Percentiles rank a stretch among this genome's conserved stretches.
Evolutionary conservation across 176 grass and related monocot species (phyloP).

Genomic region (Avena eriantha): DNA sequence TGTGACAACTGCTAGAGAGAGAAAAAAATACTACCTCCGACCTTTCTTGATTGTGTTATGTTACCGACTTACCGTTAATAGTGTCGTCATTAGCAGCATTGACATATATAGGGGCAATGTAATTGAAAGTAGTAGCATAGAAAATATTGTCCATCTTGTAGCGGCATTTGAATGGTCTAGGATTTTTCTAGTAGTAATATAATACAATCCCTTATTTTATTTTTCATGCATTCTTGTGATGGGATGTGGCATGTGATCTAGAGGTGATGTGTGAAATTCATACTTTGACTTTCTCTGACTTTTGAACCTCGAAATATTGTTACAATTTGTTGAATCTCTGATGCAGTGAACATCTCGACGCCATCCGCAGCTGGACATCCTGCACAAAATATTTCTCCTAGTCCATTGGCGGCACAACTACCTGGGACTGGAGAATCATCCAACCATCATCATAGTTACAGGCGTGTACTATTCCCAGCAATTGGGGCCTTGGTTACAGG

Average conservation of each 20-base stretch:
- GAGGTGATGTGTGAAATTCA: slow-evolving; percentile 1
- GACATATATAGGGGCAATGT: not conserved
- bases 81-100: not conserved
- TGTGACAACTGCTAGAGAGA: not conserved
- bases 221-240: not conserved
- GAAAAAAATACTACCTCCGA: too few species aligned
- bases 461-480: slow-evolving; percentile 55
- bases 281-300: slow-evolving; percentile 34
- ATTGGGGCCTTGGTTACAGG: slow-evolving; percentile 81
- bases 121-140: slow-evolving; percentile 10
- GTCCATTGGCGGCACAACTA: slow-evolving; percentile 56
- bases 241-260: not conserved
- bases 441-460: slow-evolving; percentile 64
- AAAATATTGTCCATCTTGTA: not conserved
- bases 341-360: slow-evolving; percentile 71
- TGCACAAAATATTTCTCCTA: slow-evolving; percentile 60
- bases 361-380: slow-evolving; percentile 35
- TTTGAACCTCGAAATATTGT: slow-evolving; percentile 6
- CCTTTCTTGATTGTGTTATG: not conserved
- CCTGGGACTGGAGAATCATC: slow-evolving; percentile 57
- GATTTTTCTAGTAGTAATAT: not conserved
- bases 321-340: slow-evolving; percentile 42
- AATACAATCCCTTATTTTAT: not conserved
- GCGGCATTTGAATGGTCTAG: not conserved
- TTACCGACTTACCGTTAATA: slow-evolving; percentile 1